Base-by-base conservation (phyloP, 169 alveolate species). In the Condylostoma magnum region DNA sequence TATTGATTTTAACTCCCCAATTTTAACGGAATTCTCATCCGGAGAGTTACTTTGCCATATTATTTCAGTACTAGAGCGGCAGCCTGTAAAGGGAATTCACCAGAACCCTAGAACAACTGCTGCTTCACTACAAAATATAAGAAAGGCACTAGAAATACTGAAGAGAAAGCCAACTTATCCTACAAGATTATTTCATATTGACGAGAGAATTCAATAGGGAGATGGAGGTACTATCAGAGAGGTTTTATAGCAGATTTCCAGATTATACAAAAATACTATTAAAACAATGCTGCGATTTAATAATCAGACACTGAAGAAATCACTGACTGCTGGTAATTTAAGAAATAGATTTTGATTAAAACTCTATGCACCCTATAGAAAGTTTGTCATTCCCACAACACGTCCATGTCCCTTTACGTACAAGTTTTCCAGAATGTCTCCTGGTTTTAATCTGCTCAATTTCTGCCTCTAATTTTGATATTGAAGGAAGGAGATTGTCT, bases 81-180 rank as follows among this genome's bases (percentile, higher is more conserved):
- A 46, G 22, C 25, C n/a, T 2, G 10, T 63, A 6, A 20, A 0
- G 38, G 73, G 73, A 22, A 2, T 63, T 6, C 47, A 63, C n/a
- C 8, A 47, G 30, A 50, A 36, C 8, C 76, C 76, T 27, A 67
- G 50, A 50, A 15, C 56, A 30, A 30, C 12, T 30, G 50, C 66
- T 1, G 76, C 44, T 27, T 20, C 36, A 5, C 22, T 67, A 6
- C n/a, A 67, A 4, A 67, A 67, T 30, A 36, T 67, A 5, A n/a
- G 31, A 20, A 67, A 48, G 34, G 76, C 76, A 6, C 36, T 67
- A 4, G 36, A 67, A 18, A 34, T 67, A 5, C 22, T 67, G n/a
- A 67, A 50, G 44, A 34, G 28, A 1, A 67, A 67, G 50, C 76
- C 76, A 27, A 48, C 31, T 3, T 48, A 48, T 48, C 76, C 76